Conservation (phyloP, 2,329 filamentous ascomycete genomes). For the Hyphodiscus sp. region DNA sequence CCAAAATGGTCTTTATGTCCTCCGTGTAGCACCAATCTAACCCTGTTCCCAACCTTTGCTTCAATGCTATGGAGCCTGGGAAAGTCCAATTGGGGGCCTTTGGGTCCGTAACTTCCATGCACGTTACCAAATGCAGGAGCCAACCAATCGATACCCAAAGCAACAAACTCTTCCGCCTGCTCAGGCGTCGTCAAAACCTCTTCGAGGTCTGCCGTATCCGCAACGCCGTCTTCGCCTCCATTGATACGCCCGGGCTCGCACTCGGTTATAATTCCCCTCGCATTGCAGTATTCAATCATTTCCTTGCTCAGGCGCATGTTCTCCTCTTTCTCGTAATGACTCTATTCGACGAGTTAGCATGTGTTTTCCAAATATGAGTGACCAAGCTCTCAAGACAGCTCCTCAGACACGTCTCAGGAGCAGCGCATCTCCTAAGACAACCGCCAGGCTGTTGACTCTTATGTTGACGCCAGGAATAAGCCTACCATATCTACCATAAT, state of each 20-base stretch:
- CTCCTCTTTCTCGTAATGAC: constrained; percentile 63
- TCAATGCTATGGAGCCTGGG: neutral
- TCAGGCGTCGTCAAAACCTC: constrained; percentile 56
- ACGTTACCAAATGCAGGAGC: constrained; percentile 64
- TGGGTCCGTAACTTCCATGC: constrained; percentile 50
- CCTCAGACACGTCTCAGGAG: too few relatives aligned
- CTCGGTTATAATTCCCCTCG: constrained; percentile 60
- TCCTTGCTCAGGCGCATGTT: constrained; percentile 60
- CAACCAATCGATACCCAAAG: constrained; percentile 60
- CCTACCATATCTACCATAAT: constrained; percentile 68
- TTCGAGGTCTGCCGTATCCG: constrained; percentile 57
- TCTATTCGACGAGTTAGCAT: constrained; percentile 19
- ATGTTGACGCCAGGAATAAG: too few relatives aligned
- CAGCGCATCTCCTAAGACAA: too few relatives aligned
- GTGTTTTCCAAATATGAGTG: too few relatives aligned
- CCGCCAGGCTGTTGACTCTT: too few relatives aligned
- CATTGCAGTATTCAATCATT: constrained; percentile 57
- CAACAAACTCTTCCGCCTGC: constrained; percentile 55
- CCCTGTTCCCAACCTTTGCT: neutral
- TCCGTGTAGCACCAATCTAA: neutral
- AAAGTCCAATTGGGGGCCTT: neutral
- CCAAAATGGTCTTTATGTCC: neutral
- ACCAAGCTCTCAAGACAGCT: too few relatives aligned
- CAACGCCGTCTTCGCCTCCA: constrained; percentile 68
- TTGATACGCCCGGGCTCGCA: constrained; percentile 67